Evolutionary conservation across 2,329 filamentous ascomycete genomes (phyloP), one percentile per base, ranked within the genome.

Genomic region (Penicillium psychrosexuale): DNA sequence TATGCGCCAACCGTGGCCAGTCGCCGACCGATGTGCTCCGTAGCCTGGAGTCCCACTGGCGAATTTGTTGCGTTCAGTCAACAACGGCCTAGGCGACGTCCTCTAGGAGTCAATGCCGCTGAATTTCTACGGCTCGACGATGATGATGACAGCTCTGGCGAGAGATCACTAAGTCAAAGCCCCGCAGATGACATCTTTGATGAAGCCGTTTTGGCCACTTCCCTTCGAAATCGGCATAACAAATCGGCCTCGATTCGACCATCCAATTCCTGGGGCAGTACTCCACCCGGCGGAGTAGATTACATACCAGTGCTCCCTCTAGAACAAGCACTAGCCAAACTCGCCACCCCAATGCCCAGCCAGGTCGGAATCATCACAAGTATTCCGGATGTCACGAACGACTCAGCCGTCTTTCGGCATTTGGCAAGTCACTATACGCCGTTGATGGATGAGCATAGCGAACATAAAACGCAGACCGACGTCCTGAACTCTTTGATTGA

Each of bases 1-100:
- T 83, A 82, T 71, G 77, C 80, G 7, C 76, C 81, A 8, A 83
- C 84, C 59, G 76, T 82, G n/a, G 75, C 84, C 45, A 82, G 84
- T 62, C 77, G 80, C 56, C 77, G 82, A 36, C 80, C 80, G 51
- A 72, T 83, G 63, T 82, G 83, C 63, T 77, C 82, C 1, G 74
- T 84, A 57, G 79, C 79, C 39, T 78, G 84, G 68, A 83, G 82
- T 43, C 80, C 84, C 28, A 78, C 75, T 58, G 84, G 83, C 19
- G 80, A 83, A 47, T 72, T 86, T 48, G 75, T 79, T 52, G 77
- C 79, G 30, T 82, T 84, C 56, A 74, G 75, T 27, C 82, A 85
- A 65, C 79, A 76, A 61, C 75, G 82, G 57, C 72, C 74, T 22
- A 72, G 72, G 27, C 76, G 72, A 50, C 75, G 75, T 54, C 69